Evolutionary conservation across 2,329 filamentous ascomycete genomes (phyloP).

Genomic region (Hysterium pulicare): DNA sequence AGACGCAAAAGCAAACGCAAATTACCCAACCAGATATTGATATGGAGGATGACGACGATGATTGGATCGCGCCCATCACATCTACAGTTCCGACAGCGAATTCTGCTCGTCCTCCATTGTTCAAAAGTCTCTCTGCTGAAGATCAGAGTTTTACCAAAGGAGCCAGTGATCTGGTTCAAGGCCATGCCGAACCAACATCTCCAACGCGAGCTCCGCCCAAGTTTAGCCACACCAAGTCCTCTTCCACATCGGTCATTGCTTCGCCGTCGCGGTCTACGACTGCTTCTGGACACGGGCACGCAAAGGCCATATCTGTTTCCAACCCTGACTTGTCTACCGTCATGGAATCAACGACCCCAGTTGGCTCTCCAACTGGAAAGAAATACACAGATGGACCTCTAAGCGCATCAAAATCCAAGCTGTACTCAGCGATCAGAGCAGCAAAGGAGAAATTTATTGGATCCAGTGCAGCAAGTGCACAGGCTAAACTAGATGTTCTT

Average conservation of each 20-base stretch:
- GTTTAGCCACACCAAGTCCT: conserved; percentile 59
- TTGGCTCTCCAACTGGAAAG: conserved; percentile 51
- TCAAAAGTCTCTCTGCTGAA: conserved; percentile 60
- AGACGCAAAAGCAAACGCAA: background rate
- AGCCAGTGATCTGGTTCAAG: conserved; percentile 65
- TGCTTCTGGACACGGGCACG: conserved; percentile 40
- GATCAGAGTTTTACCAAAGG: too few species aligned
- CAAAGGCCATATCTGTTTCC: conserved; percentile 54
- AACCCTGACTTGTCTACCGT: conserved; percentile 38
- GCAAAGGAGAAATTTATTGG: conserved; percentile 84
- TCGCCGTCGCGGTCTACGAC: conserved; percentile 46
- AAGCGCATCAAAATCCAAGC: conserved; percentile 87
- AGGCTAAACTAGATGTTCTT: conserved; percentile 56
- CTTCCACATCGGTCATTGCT: conserved; percentile 58
- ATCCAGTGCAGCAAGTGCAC: conserved; percentile 58
- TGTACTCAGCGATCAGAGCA: conserved; percentile 86
- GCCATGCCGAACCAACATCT: conserved; percentile 34
- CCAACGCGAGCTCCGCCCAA: conserved; percentile 26
- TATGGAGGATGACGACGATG: conserved; percentile 51
- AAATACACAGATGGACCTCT: conserved; percentile 70
- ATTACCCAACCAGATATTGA: conserved; percentile 8
- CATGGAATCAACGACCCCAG: conserved; percentile 53
- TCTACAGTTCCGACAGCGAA: conserved; percentile 29
- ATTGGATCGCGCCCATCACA: conserved; percentile 57
- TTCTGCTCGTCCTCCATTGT: conserved; percentile 47